Conservation (phyloP, 2,329 filamentous ascomycete genomes). For the Xylariaceae sp. region DNA sequence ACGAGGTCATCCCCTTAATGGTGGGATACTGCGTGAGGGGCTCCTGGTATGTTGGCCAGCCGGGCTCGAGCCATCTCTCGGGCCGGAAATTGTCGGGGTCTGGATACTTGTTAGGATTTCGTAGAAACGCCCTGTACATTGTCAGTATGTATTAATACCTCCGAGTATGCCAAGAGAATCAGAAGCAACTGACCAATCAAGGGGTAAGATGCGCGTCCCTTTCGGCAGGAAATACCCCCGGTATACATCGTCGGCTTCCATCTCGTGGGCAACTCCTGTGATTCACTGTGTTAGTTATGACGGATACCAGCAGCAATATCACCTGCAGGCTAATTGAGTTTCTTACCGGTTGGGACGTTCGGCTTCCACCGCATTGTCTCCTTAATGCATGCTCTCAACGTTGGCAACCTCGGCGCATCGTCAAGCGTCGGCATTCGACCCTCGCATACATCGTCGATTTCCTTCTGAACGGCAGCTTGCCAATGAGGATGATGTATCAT, state of each 20-base stretch:
- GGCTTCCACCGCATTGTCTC: constrained; percentile 42
- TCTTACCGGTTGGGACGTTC: constrained; percentile 39
- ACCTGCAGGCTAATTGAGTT: background rate
- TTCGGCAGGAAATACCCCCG: constrained; percentile 45
- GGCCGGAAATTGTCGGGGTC: constrained; percentile 48
- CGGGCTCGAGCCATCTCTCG: constrained; percentile 47
- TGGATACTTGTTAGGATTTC: constrained; percentile 46
- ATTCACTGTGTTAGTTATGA: constrained; percentile 11
- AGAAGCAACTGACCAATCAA: constrained; percentile 34
- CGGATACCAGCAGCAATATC: background rate
- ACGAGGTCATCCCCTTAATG: constrained; percentile 48
- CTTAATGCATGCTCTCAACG: constrained; percentile 43
- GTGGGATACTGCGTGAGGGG: constrained; percentile 47
- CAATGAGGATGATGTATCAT: constrained; percentile 46
- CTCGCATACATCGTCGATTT: constrained; percentile 41
- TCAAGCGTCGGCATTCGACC: constrained; percentile 40
- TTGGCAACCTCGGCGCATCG: constrained; percentile 39
- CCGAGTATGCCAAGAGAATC: background rate
- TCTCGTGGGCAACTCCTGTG: constrained; percentile 46
- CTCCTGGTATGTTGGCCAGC: constrained; percentile 48
- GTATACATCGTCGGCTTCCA: constrained; percentile 46
- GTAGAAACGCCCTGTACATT: constrained; percentile 43
- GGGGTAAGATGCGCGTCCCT: constrained; percentile 39
- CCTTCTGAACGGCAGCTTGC: constrained; percentile 41
- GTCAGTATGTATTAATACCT: constrained; percentile 5